A percentile compares a stretch with the other conserved stretches of the same genome.
phyloP scores from a whole-genome alignment of 192 early-diverging fungal genomes.

The Coemansia sp. region DNA sequence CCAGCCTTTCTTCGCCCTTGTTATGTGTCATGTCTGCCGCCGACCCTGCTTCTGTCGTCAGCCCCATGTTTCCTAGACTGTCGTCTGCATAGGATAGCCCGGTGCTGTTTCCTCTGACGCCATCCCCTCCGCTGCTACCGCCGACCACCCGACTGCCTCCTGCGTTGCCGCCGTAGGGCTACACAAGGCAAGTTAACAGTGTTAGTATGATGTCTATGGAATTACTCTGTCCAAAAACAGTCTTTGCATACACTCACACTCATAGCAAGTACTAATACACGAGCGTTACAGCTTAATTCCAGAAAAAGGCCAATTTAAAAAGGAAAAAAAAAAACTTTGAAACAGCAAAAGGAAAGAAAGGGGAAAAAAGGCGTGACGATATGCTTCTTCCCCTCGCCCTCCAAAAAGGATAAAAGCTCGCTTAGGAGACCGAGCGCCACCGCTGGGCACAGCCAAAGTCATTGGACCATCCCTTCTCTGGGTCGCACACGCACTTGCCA shows the following conservation, averaged over 20 bases:
- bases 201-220: not conserved
- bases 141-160: not conserved
- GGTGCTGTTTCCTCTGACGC: not conserved
- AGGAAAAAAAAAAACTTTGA: not conserved
- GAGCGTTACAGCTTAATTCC: not conserved
- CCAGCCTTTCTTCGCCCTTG: slow-evolving; percentile 18
- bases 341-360: not conserved
- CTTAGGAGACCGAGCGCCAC: slow-evolving; percentile 23
- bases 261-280: not conserved
- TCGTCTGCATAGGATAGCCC: slow-evolving; percentile 15
- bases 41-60: slow-evolving; percentile 26
- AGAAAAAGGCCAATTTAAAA: not conserved
- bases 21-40: slow-evolving; percentile 3
- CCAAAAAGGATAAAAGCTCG: not conserved
- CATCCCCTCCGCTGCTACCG: slow-evolving; percentile 6
- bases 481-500: slow-evolving; percentile 48
- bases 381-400: not conserved
- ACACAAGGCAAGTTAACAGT: not conserved
- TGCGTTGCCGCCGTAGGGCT: slow-evolving; percentile 4
- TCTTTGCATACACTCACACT: not conserved
- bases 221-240: not conserved
- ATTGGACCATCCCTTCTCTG: slow-evolving; percentile 21
- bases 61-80: slow-evolving; percentile 14
- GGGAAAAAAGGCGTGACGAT: not conserved
- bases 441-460: slow-evolving; percentile 45